Conservation (phyloP, 176 grass and related monocot genomes). For the Oryza rufipogon region DNA sequence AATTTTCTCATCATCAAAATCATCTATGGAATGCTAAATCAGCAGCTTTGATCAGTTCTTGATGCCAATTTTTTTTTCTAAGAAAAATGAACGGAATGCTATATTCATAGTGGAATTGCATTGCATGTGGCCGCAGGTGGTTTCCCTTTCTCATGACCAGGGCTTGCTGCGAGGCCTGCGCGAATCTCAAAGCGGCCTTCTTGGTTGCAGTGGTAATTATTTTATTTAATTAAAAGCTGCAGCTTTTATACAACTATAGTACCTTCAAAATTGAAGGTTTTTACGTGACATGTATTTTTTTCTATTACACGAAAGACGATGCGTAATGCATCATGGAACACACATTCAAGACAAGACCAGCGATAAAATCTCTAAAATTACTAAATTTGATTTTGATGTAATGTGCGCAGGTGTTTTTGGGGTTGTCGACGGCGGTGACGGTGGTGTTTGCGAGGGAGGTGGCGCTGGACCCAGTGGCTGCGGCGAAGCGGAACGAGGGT, state of each 20-base stretch:
- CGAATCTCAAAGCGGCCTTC: conserved; percentile 84
- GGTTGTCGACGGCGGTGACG: conserved; percentile 50
- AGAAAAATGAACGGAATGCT: background rate
- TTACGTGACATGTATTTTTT: no score
- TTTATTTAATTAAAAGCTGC: no score
- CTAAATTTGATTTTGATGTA: no score
- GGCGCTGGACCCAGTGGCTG: conserved; percentile 18
- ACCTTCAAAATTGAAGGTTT: no score
- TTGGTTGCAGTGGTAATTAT: conserved; percentile 63
- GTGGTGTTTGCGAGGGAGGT: conserved; percentile 65
- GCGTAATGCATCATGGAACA: no score
- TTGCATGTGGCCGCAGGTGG: conserved; percentile 50
- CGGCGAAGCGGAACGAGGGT: background rate
- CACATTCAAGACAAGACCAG: no score
- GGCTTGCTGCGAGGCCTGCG: conserved; percentile 78
- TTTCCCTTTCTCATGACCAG: conserved; percentile 75
- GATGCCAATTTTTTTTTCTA: background rate
- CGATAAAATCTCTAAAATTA: no score
- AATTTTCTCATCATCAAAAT: background rate
- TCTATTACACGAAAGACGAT: no score
- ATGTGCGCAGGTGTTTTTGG: conserved; percentile 46
- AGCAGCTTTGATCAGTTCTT: background rate
- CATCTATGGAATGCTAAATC: background rate
- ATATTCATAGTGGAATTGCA: background rate
- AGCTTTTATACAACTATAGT: no score